phyloP scores from a whole-genome alignment of 2,329 filamentous ascomycete species.

The Diaporthe sp. region DNA sequence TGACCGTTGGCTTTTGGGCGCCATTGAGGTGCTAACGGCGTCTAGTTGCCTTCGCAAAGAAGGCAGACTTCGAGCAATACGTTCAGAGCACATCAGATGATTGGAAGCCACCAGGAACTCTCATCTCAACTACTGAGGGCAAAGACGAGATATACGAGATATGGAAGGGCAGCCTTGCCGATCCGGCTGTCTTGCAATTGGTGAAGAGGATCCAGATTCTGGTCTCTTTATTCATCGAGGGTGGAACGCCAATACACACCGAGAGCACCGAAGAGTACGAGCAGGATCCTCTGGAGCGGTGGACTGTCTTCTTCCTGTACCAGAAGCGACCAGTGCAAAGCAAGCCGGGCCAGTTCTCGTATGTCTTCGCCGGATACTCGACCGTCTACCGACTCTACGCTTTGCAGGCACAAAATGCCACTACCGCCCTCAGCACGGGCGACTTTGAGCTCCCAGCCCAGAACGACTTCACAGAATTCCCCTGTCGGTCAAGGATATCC shows the following conservation, averaged over 20 bases:
- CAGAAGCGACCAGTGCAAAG: conserved; percentile 67
- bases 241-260: conserved; percentile 78
- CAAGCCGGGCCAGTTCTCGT: conserved; percentile 66
- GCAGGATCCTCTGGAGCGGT: conserved; percentile 81
- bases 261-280: conserved; percentile 62
- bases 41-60: conserved; percentile 76
- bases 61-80: conserved; percentile 72
- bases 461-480: conserved; percentile 70
- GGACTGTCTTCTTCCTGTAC: conserved; percentile 93
- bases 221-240: conserved; percentile 91
- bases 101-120: conserved; percentile 81
- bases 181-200: conserved; percentile 77
- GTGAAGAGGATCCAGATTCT: conserved; percentile 87
- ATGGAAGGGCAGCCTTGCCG: conserved; percentile 82
- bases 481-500: conserved; percentile 86
- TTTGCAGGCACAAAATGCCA: conserved; percentile 63
- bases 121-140: conserved; percentile 73
- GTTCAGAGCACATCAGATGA: conserved; percentile 60
- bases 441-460: conserved; percentile 54
- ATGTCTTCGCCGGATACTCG: conserved; percentile 88
- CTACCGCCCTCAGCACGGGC: conserved; percentile 40
- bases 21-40: conserved; percentile 39
- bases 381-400: conserved; percentile 91
- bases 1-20: not conserved
- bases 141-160: conserved; percentile 80